These are phyloP conservation scores for Funneliformis caledonium DNA, from an alignment of 371 early-diverging fungal species.

Conservation along the genomic window DNA sequence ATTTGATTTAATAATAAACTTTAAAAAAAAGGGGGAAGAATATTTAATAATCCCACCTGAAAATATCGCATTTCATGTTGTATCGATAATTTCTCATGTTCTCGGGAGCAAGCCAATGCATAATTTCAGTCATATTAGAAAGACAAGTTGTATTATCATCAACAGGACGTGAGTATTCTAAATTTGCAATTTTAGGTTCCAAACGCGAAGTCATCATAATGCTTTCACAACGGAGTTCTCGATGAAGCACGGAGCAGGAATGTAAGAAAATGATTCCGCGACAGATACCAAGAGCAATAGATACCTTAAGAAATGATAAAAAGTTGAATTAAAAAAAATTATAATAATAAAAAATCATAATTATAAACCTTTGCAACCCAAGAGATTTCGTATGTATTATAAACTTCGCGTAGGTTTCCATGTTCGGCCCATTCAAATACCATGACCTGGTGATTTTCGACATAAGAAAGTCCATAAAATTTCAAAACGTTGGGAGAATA, in stretches of 20 bases:
- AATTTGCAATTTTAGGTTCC: constrained; percentile 34
- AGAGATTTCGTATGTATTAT: background rate
- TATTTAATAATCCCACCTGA: too few relatives aligned
- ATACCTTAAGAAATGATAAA: background rate
- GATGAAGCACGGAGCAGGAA: constrained; percentile 24
- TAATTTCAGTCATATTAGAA: background rate
- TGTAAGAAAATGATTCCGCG: constrained; percentile 28
- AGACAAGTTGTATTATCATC: background rate
- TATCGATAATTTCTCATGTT: constrained; percentile 18
- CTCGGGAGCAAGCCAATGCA: constrained; percentile 39
- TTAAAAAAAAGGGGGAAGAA: too few relatives aligned
- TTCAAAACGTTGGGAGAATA: constrained; percentile 2
- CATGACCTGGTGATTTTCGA: background rate
- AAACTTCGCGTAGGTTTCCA: background rate
- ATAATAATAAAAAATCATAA: too few relatives aligned
- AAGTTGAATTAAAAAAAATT: too few relatives aligned
- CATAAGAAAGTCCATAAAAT: constrained; percentile 1
- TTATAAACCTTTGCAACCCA: background rate
- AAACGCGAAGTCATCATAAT: constrained; percentile 3
- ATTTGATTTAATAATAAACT: too few relatives aligned
- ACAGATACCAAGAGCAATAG: background rate
- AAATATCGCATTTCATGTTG: constrained; percentile 32
- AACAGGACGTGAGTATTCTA: background rate
- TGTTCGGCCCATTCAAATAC: constrained; percentile 24
- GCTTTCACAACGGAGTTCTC: constrained; percentile 29